phyloP scores from a whole-genome alignment of 768 basidiomycete species.

The Hericium erinaceus region DNA sequence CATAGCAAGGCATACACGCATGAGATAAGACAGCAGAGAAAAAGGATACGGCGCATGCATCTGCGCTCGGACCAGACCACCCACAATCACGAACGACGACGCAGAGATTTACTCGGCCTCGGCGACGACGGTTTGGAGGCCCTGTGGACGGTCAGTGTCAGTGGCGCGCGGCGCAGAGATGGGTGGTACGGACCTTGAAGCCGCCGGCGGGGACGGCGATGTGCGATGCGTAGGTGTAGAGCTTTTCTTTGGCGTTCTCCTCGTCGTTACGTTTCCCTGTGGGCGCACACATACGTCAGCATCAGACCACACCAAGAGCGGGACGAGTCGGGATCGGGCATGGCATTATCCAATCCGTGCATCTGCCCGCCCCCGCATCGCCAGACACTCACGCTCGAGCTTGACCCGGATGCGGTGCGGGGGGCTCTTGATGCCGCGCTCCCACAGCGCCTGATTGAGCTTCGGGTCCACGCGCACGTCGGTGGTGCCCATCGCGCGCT shows the following conservation, averaged over 20 bases:
- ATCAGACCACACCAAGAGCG: not conserved
- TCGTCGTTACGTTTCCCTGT: conserved; percentile 97
- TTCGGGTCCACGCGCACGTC: conserved; percentile 94
- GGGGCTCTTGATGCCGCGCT: conserved; percentile 86
- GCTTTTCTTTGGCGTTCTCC: conserved; percentile 97
- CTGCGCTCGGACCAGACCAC: not conserved
- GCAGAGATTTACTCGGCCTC: conserved; percentile 58
- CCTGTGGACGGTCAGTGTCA: conserved; percentile 33
- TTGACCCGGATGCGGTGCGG: conserved; percentile 89
- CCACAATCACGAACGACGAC: not conserved
- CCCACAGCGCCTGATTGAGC: conserved; percentile 95
- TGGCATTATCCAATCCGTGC: no score
- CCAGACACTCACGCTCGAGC: conserved; percentile 69
- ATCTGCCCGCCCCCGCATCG: no score
- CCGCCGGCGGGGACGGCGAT: conserved; percentile 49
- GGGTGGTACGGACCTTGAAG: conserved; percentile 68
- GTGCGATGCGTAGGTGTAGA: conserved; percentile 83
- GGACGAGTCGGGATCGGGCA: no score
- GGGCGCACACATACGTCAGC: not conserved
- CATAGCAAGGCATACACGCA: not conserved
- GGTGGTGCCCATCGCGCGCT: conserved; percentile 89
- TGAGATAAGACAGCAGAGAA: not conserved
- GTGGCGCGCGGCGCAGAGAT: conserved; percentile 1
- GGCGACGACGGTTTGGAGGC: conserved; percentile 74
- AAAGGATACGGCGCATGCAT: not conserved